These are phyloP conservation scores for Coemansia sp. DNA, from an alignment of 192 early-diverging fungal genomes.

Conservation along the genomic window DNA sequence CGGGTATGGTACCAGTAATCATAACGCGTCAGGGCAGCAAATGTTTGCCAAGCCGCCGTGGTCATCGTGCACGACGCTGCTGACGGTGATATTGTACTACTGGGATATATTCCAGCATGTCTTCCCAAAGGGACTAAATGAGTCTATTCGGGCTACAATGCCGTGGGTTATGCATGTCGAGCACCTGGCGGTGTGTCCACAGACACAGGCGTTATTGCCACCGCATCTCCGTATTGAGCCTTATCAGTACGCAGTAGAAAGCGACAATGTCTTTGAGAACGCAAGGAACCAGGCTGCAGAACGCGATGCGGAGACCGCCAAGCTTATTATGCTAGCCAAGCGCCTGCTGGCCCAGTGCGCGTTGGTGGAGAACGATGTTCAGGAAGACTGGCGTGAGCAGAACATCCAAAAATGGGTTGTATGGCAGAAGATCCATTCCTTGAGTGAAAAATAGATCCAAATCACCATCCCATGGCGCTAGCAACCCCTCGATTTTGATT, in stretches of 20 bases:
- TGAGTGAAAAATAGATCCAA: not conserved
- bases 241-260: slow-evolving; percentile 13
- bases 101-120: slow-evolving; percentile 21
- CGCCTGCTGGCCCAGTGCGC: slow-evolving; percentile 34
- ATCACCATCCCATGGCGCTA: not conserved
- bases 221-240: slow-evolving; percentile 20
- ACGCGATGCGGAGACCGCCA: slow-evolving; percentile 18
- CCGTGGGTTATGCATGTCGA: slow-evolving; percentile 53
- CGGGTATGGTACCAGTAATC: not conserved
- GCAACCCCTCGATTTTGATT: not conserved
- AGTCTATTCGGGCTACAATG: slow-evolving; percentile 10
- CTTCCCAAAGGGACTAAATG: slow-evolving; percentile 13
- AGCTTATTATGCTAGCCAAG: slow-evolving; percentile 25
- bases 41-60: slow-evolving; percentile 34
- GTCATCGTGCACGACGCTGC: slow-evolving; percentile 32
- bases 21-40: not conserved
- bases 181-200: slow-evolving; percentile 17
- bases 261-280: slow-evolving; percentile 13
- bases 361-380: slow-evolving; percentile 21
- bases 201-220: slow-evolving; percentile 20
- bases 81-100: slow-evolving; percentile 33
- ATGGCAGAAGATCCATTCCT: slow-evolving; percentile 20
- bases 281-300: slow-evolving; percentile 12
- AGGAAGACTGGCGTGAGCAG: slow-evolving; percentile 19
- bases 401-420: slow-evolving; percentile 20